phyloP scores from a whole-genome alignment of 176 grass and related monocot species.

The Cenchrus americanus region DNA sequence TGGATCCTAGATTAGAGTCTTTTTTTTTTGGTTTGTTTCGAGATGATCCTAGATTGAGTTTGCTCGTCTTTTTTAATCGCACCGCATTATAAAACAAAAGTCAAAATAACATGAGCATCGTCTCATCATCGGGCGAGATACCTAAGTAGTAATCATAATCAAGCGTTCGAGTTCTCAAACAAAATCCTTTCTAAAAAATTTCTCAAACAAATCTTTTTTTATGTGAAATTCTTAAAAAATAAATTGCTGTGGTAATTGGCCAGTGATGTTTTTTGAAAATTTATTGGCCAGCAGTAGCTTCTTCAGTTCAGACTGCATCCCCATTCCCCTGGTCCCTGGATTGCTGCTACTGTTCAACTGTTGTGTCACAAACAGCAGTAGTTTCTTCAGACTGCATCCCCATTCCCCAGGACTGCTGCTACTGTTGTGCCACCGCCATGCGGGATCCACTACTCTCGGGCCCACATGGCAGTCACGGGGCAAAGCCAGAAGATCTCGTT shows the following conservation, averaged over 20 bases:
- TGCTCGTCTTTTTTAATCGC: not conserved
- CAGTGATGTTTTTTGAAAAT: not conserved
- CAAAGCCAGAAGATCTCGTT: too few species aligned
- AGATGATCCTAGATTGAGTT: not conserved
- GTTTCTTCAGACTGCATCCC: not conserved
- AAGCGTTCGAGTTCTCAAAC: not conserved
- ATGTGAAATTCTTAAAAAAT: not conserved
- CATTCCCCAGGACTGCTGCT: too few species aligned
- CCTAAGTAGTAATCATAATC: not conserved
- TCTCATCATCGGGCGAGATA: not conserved
- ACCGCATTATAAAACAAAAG: not conserved
- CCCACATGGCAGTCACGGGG: too few species aligned
- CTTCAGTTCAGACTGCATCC: not conserved
- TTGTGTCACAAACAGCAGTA: too few species aligned
- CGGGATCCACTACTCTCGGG: too few species aligned
- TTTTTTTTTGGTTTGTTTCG: too few species aligned
- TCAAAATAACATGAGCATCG: not conserved
- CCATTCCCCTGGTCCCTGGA: too few species aligned
- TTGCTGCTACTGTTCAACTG: too few species aligned
- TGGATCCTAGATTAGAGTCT: not conserved
- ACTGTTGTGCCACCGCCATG: too few species aligned
- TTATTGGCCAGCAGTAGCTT: not conserved
- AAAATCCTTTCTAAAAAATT: too few species aligned
- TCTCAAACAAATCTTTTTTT: too few species aligned
- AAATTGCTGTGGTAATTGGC: too few species aligned